phyloP scores from a whole-genome alignment of 2,329 filamentous ascomycete genomes.

The Domatiomyces catenatus region DNA sequence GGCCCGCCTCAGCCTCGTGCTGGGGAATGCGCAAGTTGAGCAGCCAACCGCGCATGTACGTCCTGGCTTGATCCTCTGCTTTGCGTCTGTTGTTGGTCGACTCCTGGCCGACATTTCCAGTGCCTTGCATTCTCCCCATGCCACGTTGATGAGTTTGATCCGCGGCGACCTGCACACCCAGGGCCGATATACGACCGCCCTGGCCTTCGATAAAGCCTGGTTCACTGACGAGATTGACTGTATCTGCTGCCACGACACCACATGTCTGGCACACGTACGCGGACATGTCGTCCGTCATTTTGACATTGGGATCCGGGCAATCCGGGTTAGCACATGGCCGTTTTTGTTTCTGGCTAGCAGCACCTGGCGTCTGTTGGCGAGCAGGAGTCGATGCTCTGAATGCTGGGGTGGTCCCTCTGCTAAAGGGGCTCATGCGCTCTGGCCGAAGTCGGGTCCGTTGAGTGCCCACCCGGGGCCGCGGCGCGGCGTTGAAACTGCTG shows the following conservation, averaged over 20 bases:
- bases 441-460: not conserved
- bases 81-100: slow-evolving; percentile 22
- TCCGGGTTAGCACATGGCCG: slow-evolving; percentile 29
- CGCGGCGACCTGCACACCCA: slow-evolving; percentile 74
- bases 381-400: not conserved
- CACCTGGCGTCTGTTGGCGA: not conserved
- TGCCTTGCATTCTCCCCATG: slow-evolving; percentile 32
- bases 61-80: slow-evolving; percentile 18
- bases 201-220: slow-evolving; percentile 80
- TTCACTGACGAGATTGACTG: slow-evolving; percentile 79
- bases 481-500: not conserved
- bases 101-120: slow-evolving; percentile 21
- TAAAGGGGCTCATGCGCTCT: not conserved
- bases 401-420: not conserved
- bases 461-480: not conserved
- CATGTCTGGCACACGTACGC: slow-evolving; percentile 59
- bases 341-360: not conserved
- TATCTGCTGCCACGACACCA: slow-evolving; percentile 65
- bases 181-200: slow-evolving; percentile 72
- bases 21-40: slow-evolving; percentile 44
- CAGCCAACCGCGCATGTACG: slow-evolving; percentile 47
- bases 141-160: slow-evolving; percentile 62
- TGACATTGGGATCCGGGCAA: slow-evolving; percentile 30
- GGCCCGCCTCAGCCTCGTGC: slow-evolving; percentile 38
- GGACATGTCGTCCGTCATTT: slow-evolving; percentile 28